Base-by-base conservation (phyloP, 495 filamentous ascomycete genomes). In the Bacidia rubella region DNA sequence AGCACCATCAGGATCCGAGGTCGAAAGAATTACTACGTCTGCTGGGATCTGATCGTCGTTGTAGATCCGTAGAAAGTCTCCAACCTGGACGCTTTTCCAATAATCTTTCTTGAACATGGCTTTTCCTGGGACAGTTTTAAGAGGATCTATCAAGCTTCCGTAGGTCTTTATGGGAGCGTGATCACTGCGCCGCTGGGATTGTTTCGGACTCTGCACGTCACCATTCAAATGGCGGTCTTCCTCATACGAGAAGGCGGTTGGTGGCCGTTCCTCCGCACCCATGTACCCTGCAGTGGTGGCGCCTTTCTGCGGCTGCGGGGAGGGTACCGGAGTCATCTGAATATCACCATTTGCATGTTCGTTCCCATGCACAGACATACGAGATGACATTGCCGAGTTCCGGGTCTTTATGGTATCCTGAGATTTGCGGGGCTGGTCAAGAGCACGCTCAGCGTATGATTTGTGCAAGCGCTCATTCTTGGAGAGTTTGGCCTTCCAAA, bases 11-110 rank as follows among this genome's bases (percentile, higher is more conserved):
- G 80, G 76, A 60, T 96, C 92, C 2, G 92, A 96, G 10, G 93
- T 96, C 11, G 92, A 87, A n/a, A 99, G 71, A 49, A 99, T 86
- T 47, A 97, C 83, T 42, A 97, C 74, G 68, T 99, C 93, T 38
- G 93, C 90, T 1, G 93, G 93, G 24, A 99, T 82, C 55, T 90
- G 86, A 62, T 99, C 93, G 49, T 94, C 86, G 56, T 94, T 95
- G 68, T 95, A 96, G 48, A 99, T 76, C 51, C 93, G 86, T 44
- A 99, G 85, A 65, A 94, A 97, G 66, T 99, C 93, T 35, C 93
- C 93, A 41, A 97, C 90, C 59, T 94, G 82, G 22, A 97, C 76
- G 62, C 80, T 94, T 64, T 99, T 99, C 93, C 93, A 99, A 49
- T 78, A 80, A 57, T 95, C 92, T 57, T 81, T 83, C 65, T 92